Percentiles rank a stretch among this genome's conserved stretches.
Evolutionary conservation across 1,139 yeast genomes (phyloP).

Genomic region (Casaregolazyma suthepensis): DNA sequence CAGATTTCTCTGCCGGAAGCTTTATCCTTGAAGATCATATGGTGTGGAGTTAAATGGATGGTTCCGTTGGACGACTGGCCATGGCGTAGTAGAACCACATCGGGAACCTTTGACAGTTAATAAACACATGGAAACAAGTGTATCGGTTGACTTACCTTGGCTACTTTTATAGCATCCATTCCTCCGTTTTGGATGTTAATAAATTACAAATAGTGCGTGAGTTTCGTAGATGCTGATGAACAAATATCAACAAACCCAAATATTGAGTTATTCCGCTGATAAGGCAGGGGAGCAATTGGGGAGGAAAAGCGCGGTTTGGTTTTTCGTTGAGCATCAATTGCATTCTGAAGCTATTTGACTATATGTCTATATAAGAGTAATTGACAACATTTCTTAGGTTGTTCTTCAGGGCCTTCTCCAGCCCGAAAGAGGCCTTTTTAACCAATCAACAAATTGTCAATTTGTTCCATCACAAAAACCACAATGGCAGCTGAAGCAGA

Average conservation of each 20-base stretch:
- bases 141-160: conserved; percentile 33
- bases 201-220: neutral
- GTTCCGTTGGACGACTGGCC: conserved; percentile 65
- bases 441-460: conserved; percentile 8
- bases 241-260: neutral
- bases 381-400: neutral
- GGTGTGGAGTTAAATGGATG: conserved; percentile 75
- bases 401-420: neutral
- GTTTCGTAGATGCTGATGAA: neutral
- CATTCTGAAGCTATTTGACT: neutral
- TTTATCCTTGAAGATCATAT: conserved; percentile 64
- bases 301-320: neutral
- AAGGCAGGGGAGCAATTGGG: neutral
- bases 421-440: neutral
- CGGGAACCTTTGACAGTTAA: conserved; percentile 41
- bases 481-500: conserved; percentile 7
- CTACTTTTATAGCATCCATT: conserved; percentile 55
- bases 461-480: neutral
- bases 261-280: neutral
- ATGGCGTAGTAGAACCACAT: conserved; percentile 62
- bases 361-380: neutral
- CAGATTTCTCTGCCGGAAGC: conserved; percentile 61
- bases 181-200: neutral
- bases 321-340: neutral
- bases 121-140: neutral